These are phyloP conservation scores for Aspergillus baeticus DNA, from an alignment of 495 filamentous ascomycete species.

Conservation along the genomic window DNA sequence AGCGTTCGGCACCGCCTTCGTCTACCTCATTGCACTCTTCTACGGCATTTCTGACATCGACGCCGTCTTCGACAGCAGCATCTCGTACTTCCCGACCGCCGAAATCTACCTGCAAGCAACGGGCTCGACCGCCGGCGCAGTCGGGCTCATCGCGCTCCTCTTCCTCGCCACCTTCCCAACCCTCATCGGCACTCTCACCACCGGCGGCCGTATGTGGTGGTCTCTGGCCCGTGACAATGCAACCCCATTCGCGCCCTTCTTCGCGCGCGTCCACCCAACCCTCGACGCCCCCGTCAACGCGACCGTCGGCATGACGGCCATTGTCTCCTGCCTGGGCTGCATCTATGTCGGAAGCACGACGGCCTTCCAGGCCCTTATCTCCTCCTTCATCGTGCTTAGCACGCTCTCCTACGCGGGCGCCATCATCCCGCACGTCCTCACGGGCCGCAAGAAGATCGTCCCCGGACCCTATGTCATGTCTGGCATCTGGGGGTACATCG, in stretches of 20 bases:
- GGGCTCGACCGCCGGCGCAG: conserved; percentile 56
- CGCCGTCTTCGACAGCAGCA: conserved; percentile 29
- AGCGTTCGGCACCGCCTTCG: conserved; percentile 48
- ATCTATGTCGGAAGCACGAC: conserved; percentile 72
- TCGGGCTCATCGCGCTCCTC: conserved; percentile 61
- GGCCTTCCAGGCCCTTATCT: conserved; percentile 72
- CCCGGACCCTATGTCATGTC: conserved; percentile 68
- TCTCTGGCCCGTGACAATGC: conserved; percentile 72
- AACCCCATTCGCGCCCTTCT: conserved; percentile 41
- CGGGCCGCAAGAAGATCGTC: conserved; percentile 59
- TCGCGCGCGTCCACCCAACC: conserved; percentile 37
- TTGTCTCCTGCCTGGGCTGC: conserved; percentile 66
- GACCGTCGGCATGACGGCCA: conserved; percentile 56
- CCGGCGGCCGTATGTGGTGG: conserved; percentile 76
- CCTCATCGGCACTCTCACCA: conserved; percentile 67
- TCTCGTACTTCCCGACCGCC: conserved; percentile 68
- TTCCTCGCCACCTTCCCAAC: conserved; percentile 65
- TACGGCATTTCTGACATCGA: conserved; percentile 48
- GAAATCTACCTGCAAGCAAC: conserved; percentile 81
- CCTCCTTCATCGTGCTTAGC: conserved; percentile 69
- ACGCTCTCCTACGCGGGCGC: conserved; percentile 73
- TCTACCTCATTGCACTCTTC: conserved; percentile 53
- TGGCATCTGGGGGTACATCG: conserved; percentile 51
- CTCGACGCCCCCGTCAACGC: conserved; percentile 66
- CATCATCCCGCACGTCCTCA: conserved; percentile 71